Percentiles rank a stretch among this genome's conserved stretches.
Evolutionary conservation across 768 basidiomycete genomes (phyloP).

Genomic region (Crucibulum laeve): DNA sequence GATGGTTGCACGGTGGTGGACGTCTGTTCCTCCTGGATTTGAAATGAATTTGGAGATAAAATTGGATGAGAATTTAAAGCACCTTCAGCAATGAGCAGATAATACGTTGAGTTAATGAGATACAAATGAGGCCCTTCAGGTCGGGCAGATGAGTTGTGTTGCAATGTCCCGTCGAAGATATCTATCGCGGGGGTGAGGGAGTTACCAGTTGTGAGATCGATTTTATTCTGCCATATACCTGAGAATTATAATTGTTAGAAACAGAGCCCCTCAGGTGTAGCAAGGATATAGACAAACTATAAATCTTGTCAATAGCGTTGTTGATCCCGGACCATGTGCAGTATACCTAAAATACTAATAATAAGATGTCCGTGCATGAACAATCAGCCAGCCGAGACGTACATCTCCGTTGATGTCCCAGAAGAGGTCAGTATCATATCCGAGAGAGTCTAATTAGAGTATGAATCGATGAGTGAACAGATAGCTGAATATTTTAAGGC

Average conservation of each 20-base stretch:
- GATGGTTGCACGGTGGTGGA: slow-evolving; percentile 29
- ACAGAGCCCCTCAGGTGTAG: not conserved
- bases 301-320: slow-evolving; percentile 35
- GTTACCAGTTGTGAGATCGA: slow-evolving; percentile 30
- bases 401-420: slow-evolving; percentile 36
- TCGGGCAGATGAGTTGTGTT: slow-evolving; percentile 26
- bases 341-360: slow-evolving; percentile 21
- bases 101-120: slow-evolving; percentile 31
- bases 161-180: slow-evolving; percentile 33
- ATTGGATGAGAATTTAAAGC: not conserved
- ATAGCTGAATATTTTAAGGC: not conserved
- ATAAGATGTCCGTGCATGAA: not conserved
- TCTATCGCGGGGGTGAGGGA: slow-evolving; percentile 28
- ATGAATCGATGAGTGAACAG: not conserved
- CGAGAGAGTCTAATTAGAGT: slow-evolving; percentile 23
- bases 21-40: slow-evolving; percentile 26
- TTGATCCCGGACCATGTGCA: slow-evolving; percentile 34
- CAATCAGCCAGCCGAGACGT: not conserved
- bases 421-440: slow-evolving; percentile 37
- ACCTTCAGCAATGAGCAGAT: slow-evolving; percentile 37
- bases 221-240: slow-evolving; percentile 38
- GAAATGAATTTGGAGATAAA: not conserved
- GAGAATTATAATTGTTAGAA: not conserved
- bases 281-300: slow-evolving; percentile 16
- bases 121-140: slow-evolving; percentile 40